phyloP scores from a whole-genome alignment of 2,329 filamentous ascomycete genomes.

The Trichoderma citrinoviride region DNA sequence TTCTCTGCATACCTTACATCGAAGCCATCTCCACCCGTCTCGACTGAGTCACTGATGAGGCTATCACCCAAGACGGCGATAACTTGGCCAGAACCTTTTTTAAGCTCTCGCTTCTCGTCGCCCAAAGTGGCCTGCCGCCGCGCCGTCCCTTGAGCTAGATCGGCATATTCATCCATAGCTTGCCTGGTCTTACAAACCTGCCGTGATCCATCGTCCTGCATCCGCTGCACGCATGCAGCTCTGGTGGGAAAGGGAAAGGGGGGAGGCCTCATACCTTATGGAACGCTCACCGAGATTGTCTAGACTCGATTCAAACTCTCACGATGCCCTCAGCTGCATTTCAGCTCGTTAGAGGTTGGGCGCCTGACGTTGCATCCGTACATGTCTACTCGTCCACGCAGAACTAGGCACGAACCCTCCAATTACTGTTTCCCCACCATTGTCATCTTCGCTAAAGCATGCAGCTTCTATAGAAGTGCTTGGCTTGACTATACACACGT shows the following conservation, averaged over 20 bases:
- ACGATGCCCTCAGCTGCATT: constrained; percentile 7
- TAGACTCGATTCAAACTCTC: not conserved
- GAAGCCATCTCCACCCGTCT: constrained; percentile 11
- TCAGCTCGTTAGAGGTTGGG: constrained; percentile 15
- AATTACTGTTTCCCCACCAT: not conserved
- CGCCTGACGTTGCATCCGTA: not conserved
- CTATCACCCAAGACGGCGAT: constrained; percentile 12
- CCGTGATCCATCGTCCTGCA: not conserved
- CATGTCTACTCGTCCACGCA: not conserved
- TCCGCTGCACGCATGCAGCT: not conserved
- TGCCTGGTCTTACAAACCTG: constrained; percentile 3
- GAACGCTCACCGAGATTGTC: not conserved
- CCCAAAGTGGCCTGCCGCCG: constrained; percentile 2
- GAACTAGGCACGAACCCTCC: constrained; percentile 5
- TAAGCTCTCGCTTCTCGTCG: constrained; percentile 4
- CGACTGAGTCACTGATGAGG: not conserved
- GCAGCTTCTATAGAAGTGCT: not conserved
- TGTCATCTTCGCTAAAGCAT: not conserved
- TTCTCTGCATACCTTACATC: not conserved
- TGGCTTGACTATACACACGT: not conserved
- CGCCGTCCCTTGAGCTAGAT: constrained; percentile 5
- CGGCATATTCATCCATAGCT: not conserved
- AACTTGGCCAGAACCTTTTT: constrained; percentile 4
- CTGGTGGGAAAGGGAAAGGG: not conserved
- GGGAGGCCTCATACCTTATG: constrained; percentile 16